Conservation (phyloP, 2,329 filamentous ascomycete genomes). For the Venturia effusa region DNA sequence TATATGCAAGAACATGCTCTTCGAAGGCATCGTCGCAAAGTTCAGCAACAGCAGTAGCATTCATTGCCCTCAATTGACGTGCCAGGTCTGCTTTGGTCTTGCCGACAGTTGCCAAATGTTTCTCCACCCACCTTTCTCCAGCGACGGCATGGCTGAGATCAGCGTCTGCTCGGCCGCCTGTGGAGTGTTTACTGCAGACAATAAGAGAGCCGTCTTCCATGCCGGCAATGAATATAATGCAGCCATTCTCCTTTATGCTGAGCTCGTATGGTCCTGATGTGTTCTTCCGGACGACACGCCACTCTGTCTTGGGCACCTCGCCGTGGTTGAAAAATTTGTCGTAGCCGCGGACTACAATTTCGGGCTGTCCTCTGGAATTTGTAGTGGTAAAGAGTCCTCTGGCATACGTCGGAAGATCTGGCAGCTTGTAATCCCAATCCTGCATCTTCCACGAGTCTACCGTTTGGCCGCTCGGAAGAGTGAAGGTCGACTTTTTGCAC, state of each 20-base stretch:
- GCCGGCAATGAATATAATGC: constrained; percentile 94
- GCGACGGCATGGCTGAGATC: constrained; percentile 71
- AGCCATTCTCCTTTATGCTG: constrained; percentile 98
- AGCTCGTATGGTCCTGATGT: constrained; percentile 88
- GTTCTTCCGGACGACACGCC: constrained; percentile 63
- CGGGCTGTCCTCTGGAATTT: constrained; percentile 50
- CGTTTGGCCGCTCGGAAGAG: constrained; percentile 52
- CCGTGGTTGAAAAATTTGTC: constrained; percentile 98
- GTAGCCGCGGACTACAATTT: constrained; percentile 84
- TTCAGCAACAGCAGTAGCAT: constrained; percentile 90
- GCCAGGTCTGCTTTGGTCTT: constrained; percentile 73
- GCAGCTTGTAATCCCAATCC: constrained; percentile 92
- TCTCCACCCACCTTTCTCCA: constrained; percentile 72
- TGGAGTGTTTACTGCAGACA: constrained; percentile 99
- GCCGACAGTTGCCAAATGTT: constrained; percentile 65
- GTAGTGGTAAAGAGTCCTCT: constrained; percentile 86
- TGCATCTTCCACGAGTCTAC: constrained; percentile 90
- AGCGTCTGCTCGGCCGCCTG: constrained; percentile 62
- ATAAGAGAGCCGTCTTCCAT: constrained; percentile 80
- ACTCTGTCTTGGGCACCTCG: constrained; percentile 73
- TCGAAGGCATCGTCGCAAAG: constrained; percentile 94
- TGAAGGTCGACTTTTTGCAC: constrained; percentile 71
- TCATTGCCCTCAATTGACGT: constrained; percentile 61
- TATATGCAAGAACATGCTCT: constrained; percentile 90
- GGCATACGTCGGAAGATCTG: constrained; percentile 78